These are phyloP conservation scores for Boletus barrowsii DNA, from an alignment of 768 basidiomycete species.

Conservation along the genomic window DNA sequence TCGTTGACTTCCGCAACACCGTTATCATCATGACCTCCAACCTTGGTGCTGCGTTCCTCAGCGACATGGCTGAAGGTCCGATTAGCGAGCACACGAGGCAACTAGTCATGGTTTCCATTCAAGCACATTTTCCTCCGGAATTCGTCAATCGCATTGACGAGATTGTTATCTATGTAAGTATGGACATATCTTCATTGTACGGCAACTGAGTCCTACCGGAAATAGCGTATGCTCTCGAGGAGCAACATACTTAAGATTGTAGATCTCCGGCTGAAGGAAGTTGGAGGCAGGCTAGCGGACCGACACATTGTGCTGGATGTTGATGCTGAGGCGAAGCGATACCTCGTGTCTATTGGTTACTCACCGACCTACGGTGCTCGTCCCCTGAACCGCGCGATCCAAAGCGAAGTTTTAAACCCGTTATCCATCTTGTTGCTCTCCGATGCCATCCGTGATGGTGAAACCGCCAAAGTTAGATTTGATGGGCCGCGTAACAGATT, in stretches of 20 bases:
- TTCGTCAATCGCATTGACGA: slow-evolving; percentile 90
- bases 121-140: slow-evolving; percentile 87
- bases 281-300: slow-evolving; percentile 75
- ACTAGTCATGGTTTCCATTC: slow-evolving; percentile 77
- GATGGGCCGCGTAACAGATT: slow-evolving; percentile 82
- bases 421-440: slow-evolving; percentile 82
- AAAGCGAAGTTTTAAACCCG: slow-evolving; percentile 90
- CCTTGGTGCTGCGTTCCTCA: slow-evolving; percentile 73
- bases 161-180: slow-evolving; percentile 64
- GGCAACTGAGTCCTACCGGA: slow-evolving; percentile 26
- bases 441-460: slow-evolving; percentile 77
- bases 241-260: slow-evolving; percentile 82
- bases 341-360: slow-evolving; percentile 73
- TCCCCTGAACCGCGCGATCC: slow-evolving; percentile 88
- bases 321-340: slow-evolving; percentile 72
- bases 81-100: slow-evolving; percentile 57
- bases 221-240: slow-evolving; percentile 75
- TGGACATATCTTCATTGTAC: background rate
- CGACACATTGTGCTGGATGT: slow-evolving; percentile 80
- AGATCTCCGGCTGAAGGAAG: slow-evolving; percentile 81
- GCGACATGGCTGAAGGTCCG: slow-evolving; percentile 70
- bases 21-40: slow-evolving; percentile 97
- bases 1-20: slow-evolving; percentile 85
- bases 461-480: slow-evolving; percentile 70
- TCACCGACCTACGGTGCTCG: slow-evolving; percentile 86